Evolutionary conservation across 768 basidiomycete species (phyloP).

Genomic region (Phanerochaete carnosa): DNA sequence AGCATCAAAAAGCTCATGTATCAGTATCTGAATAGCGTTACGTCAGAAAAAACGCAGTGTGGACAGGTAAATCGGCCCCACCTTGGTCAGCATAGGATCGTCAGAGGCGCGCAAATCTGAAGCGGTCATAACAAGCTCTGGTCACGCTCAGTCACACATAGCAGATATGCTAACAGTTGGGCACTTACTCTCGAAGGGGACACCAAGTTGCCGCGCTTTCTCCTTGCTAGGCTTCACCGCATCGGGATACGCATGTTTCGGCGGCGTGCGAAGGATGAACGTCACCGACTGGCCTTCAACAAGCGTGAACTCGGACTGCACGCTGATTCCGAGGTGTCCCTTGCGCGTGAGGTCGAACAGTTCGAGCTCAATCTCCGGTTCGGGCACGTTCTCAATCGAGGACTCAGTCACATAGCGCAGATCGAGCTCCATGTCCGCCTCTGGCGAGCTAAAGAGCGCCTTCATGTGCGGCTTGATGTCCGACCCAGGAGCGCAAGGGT

Average conservation of each 20-base stretch:
- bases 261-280: conserved; percentile 77
- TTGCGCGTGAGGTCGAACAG: conserved; percentile 62
- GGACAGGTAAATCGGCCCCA: conserved; percentile 17
- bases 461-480: conserved; percentile 42
- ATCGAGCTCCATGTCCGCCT: conserved; percentile 57
- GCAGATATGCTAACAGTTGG: not conserved
- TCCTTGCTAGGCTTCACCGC: conserved; percentile 33
- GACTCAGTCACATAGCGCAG: conserved; percentile 70
- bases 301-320: conserved; percentile 56
- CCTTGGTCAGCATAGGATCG: conserved; percentile 74
- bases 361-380: conserved; percentile 55
- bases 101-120: conserved; percentile 48
- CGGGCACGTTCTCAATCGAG: conserved; percentile 44
- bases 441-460: conserved; percentile 53
- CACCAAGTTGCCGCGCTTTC: conserved; percentile 41
- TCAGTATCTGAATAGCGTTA: conserved; percentile 42
- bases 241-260: conserved; percentile 32
- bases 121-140: conserved; percentile 42
- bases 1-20: conserved; percentile 55
- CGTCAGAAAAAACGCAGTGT: not conserved
- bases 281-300: conserved; percentile 88
- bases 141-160: not conserved
- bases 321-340: conserved; percentile 73
- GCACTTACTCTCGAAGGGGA: conserved; percentile 41
- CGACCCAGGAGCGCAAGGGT: conserved; percentile 19